These are phyloP conservation scores for Hyphopichia fennica DNA, from an alignment of 1,139 yeast genomes.

Conservation along the genomic window DNA sequence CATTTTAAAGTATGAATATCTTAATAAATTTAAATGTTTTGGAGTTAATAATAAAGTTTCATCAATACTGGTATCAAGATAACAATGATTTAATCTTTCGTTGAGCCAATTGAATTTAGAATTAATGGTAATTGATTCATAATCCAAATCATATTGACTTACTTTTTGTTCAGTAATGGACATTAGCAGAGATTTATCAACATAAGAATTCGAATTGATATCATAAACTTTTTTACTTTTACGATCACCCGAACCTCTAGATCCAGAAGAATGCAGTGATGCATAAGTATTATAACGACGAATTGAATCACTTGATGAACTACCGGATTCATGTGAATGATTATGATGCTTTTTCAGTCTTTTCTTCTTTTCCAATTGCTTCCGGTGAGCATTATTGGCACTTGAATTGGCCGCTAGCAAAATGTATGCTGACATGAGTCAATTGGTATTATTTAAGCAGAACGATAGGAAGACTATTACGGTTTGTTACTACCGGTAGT, in stretches of 20 bases:
- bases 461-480: no score
- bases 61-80: constrained; percentile 10
- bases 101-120: constrained; percentile 16
- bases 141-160: constrained; percentile 16
- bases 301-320: neutral
- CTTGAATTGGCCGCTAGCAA: constrained; percentile 7
- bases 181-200: constrained; percentile 8
- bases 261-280: constrained; percentile 1
- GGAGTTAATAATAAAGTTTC: constrained; percentile 16
- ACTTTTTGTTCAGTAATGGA: constrained; percentile 16
- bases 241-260: neutral
- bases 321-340: neutral
- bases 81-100: constrained; percentile 15
- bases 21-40: constrained; percentile 20
- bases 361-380: neutral
- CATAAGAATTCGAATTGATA: constrained; percentile 12
- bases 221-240: constrained; percentile 16
- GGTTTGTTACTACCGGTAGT: no score
- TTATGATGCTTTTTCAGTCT: neutral
- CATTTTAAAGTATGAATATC: constrained; percentile 27
- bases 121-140: constrained; percentile 8
- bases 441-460: no score
- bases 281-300: constrained; percentile 1
- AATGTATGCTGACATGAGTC: constrained; percentile 6
- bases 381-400: constrained; percentile 1